Conservation (phyloP, 208 protist species). For the Tritrichomonas musculus region DNA sequence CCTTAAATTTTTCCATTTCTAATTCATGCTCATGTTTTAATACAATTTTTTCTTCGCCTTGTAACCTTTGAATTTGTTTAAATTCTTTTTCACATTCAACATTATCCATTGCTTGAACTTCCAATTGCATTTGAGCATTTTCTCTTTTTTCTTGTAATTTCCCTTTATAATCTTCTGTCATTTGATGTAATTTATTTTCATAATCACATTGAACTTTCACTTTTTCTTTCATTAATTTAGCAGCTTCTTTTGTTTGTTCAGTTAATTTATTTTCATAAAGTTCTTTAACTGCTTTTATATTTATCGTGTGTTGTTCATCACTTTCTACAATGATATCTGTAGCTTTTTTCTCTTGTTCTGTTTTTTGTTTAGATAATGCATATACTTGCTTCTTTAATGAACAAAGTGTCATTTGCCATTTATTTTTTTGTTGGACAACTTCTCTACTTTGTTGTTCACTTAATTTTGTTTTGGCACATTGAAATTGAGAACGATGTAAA, state of each 20-base stretch:
- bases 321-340: background rate
- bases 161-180: constrained; percentile 14
- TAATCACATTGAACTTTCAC: background rate
- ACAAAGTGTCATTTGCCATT: constrained; percentile 4
- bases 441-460: background rate
- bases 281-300: constrained; percentile 21
- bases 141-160: background rate
- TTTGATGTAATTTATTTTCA: background rate
- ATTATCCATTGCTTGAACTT: background rate
- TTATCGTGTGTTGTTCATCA: background rate
- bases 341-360: background rate
- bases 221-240: constrained; percentile 10
- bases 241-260: constrained; percentile 11
- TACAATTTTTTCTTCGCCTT: background rate
- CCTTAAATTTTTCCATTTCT: background rate
- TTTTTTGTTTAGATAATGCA: background rate
- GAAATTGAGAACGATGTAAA: background rate
- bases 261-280: constrained; percentile 1
- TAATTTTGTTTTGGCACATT: background rate
- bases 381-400: background rate
- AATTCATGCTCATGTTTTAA: background rate
- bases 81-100: background rate
- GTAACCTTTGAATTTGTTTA: background rate
- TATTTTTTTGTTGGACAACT: background rate
- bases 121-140: background rate